Base-by-base conservation (phyloP, 2,329 filamentous ascomycete genomes). In the Fusarium proliferatum region DNA sequence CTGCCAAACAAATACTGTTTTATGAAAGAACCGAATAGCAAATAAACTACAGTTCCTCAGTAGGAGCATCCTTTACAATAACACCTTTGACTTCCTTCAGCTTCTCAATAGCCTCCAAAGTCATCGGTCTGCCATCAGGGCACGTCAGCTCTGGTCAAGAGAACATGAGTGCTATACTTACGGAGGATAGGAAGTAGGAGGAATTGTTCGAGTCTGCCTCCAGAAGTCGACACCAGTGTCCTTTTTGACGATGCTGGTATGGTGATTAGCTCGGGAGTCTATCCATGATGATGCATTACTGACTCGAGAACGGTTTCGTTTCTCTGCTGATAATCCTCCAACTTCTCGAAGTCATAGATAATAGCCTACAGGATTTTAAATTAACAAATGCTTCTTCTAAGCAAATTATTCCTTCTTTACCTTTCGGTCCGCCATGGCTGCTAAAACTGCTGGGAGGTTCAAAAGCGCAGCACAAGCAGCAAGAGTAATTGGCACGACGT, bases 121-220 rank as follows among this genome's bases (percentile, higher is more conserved):
- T 68, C 65, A 68, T 68, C 2, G 65, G 65, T 0, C 65, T 68
- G 4, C 3, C n/a, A 10, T 9, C 6, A 19, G 9, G 0, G 1
- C 17, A 3, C 5, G 17, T 68, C 1, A 68, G 48, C 0, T n/a
- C 1, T 19, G 9, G 8, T 16, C 1, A 12, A 1, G 4, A 5
- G 6, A 0, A 6, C 1, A 9, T 4, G 9, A 2, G 13, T 0
- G 7, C 9, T 0, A 6, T 21, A 43, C 56, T 28, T 42, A 68
- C 65, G 65, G 65, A 19, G 65, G 65, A 16, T 68, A 68, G 4
- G 39, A 68, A 9, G 41, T 68, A 9, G 65, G 65, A 11, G 65
- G 65, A 9, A 68, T 49, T 0, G 64, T 55, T 41, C 65, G 30
- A 0, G 64, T 68, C n/a, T 64, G 65, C 13, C 26, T 55, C 65